Base-by-base conservation (phyloP, 2,329 filamentous ascomycete species). In the Venturia nashicola region DNA sequence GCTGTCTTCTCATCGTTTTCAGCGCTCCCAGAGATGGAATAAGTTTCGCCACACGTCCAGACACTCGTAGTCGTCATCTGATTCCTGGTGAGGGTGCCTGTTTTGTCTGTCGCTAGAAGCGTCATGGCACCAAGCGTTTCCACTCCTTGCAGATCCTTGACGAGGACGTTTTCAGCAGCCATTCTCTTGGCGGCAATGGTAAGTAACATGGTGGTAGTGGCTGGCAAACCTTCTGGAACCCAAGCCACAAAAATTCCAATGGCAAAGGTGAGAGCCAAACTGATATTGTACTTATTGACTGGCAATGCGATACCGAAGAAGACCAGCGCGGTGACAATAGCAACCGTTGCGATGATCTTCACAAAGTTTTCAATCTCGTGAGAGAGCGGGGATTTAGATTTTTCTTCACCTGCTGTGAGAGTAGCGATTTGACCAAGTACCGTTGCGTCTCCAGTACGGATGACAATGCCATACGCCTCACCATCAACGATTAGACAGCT, bases 341-440 rank as follows among this genome's bases (percentile, higher is more conserved):
- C 61, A 64, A 86, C 83, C 7, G 78, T 86, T 55, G 88, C 80
- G 51, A 89, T 86, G 68, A 89, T 83, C 67, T 89, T 82, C 11
- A 86, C 86, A 67, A 86, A 87, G 36, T 89, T 69, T 14, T 89
- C 81, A 2, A 86, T 91, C 61, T 91, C 83, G 59, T 81, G 85
- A 70, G 96, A 94, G 1, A 96, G 83, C 3, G 90, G 72, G 54
- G 93, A 85, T 34, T 91, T 90, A 70, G 96, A 87, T 74, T 92
- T 91, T 76, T 88, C 87, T 66, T 86, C 84, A 3, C 86, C 88
- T 68, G 90, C 61, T n/a, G 61, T 63, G 9, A 63, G n/a, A 23
- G 8, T n/a, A 6, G 61, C 61, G 48, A 63, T 63, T 42, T 63
- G 61, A 8, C 61, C 61, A 18, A 63, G 48, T 16, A 63, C 44